These are phyloP conservation scores for Tolypocladium endophyticum DNA, from an alignment of 2,329 filamentous ascomycete genomes.

Conservation along the genomic window DNA sequence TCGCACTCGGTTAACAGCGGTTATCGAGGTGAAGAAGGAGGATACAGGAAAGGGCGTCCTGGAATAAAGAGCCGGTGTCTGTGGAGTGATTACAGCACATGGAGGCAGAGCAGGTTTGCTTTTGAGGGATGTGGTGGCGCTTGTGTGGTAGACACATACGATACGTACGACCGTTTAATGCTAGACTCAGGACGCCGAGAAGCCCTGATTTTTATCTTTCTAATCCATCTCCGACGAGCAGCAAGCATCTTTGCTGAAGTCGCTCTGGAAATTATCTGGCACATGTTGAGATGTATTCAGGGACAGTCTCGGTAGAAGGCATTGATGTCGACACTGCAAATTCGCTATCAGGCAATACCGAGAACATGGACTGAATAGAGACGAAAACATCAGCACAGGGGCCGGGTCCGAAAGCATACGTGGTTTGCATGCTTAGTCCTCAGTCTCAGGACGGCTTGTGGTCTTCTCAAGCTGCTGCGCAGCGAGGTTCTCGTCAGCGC, in stretches of 20 bases:
- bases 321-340: not conserved
- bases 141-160: conserved; percentile 3
- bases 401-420: not conserved
- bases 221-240: not conserved
- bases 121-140: not conserved
- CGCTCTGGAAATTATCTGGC: not conserved
- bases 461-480: not conserved
- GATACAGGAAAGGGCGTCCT: conserved; percentile 1
- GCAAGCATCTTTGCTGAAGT: not conserved
- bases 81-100: not conserved
- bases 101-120: not conserved
- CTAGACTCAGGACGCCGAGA: conserved; percentile 1
- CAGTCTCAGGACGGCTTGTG: not conserved
- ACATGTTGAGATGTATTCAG: not conserved
- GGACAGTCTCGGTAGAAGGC: too few relatives aligned
- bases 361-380: not conserved
- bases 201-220: not conserved
- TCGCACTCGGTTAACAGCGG: conserved; percentile 16
- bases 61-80: not conserved
- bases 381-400: not conserved
- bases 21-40: conserved; percentile 8
- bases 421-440: not conserved
- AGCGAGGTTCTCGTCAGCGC: not conserved
- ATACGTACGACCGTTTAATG: conserved; percentile 8
- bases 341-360: not conserved